These are phyloP conservation scores for Aspergillus panamensis DNA, from an alignment of 495 filamentous ascomycete species.

Conservation along the genomic window DNA sequence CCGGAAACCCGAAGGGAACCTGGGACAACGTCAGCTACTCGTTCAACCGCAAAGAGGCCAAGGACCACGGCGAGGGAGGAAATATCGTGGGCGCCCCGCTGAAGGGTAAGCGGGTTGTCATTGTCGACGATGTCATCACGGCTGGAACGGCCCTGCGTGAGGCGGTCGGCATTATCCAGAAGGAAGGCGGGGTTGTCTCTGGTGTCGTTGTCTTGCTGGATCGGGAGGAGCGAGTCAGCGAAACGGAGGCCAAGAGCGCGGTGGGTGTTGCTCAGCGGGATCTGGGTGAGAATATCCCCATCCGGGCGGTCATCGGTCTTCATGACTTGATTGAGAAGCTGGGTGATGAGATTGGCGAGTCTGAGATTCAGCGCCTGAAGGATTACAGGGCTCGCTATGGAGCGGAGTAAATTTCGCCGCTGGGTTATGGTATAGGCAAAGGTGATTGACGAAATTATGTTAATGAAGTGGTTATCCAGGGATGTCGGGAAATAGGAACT, in stretches of 20 bases:
- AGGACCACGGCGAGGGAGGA: slow-evolving; percentile 91
- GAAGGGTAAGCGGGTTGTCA: slow-evolving; percentile 76
- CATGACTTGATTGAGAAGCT: slow-evolving; percentile 72
- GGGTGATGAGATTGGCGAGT: slow-evolving; percentile 46
- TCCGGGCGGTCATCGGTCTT: slow-evolving; percentile 52
- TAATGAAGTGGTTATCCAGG: background rate
- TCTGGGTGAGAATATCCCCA: slow-evolving; percentile 44
- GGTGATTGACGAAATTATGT: slow-evolving; percentile 5
- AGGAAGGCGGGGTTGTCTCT: slow-evolving; percentile 74
- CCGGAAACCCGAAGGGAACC: slow-evolving; percentile 28
- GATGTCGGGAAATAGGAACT: no score
- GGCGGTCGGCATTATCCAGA: slow-evolving; percentile 76
- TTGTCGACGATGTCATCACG: slow-evolving; percentile 95
- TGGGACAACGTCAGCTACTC: slow-evolving; percentile 63
- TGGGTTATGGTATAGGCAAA: background rate
- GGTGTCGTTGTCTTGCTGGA: slow-evolving; percentile 88
- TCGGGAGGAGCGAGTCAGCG: slow-evolving; percentile 74
- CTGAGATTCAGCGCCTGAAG: slow-evolving; percentile 67
- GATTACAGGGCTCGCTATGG: slow-evolving; percentile 74
- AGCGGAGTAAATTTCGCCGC: slow-evolving; percentile 31
- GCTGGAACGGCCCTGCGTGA: slow-evolving; percentile 91
- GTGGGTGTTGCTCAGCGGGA: slow-evolving; percentile 78
- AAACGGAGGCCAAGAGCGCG: slow-evolving; percentile 56
- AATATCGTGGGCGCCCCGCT: slow-evolving; percentile 83
- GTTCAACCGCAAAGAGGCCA: slow-evolving; percentile 94